These are phyloP conservation scores for Cladophialophora carrionii DNA, from an alignment of 2,329 filamentous ascomycete genomes.

Conservation along the genomic window DNA sequence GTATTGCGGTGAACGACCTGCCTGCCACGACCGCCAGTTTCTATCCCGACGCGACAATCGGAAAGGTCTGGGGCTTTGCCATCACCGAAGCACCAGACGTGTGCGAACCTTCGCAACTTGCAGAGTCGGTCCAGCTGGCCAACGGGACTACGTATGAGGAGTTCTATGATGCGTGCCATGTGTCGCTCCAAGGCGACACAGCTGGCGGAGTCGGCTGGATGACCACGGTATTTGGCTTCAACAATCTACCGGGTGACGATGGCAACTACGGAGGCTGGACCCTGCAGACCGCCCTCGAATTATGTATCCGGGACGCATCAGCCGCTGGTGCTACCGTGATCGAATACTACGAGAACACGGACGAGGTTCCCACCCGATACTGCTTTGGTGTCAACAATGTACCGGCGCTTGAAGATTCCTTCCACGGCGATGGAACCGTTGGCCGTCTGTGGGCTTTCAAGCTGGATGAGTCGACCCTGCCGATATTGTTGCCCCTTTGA, in stretches of 20 bases:
- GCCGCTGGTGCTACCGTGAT: slow-evolving; percentile 14
- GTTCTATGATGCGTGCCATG: slow-evolving; percentile 16
- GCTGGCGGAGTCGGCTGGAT: slow-evolving; percentile 4
- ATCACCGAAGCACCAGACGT: not conserved
- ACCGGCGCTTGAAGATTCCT: slow-evolving; percentile 3
- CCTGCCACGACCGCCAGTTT: slow-evolving; percentile 3
- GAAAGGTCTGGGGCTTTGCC: slow-evolving; percentile 18
- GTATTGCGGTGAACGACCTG: slow-evolving; percentile 18
- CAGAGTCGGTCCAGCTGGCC: slow-evolving; percentile 6
- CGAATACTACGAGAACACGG: slow-evolving; percentile 12
- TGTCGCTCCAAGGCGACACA: slow-evolving; percentile 9
- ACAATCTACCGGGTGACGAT: slow-evolving; percentile 9
- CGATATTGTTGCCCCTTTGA: not conserved
- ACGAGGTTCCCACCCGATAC: slow-evolving; percentile 5
- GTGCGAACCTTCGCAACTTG: slow-evolving; percentile 15
- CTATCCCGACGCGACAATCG: slow-evolving; percentile 14
- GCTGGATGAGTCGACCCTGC: slow-evolving; percentile 2
- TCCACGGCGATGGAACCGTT: slow-evolving; percentile 14
- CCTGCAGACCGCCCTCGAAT: slow-evolving; percentile 3
- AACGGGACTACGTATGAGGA: slow-evolving; percentile 14
- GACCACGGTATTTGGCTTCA: slow-evolving; percentile 13
- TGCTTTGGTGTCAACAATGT: slow-evolving; percentile 9
- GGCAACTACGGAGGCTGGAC: slow-evolving; percentile 17
- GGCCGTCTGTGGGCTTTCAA: slow-evolving; percentile 16
- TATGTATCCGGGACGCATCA: slow-evolving; percentile 13